phyloP scores from a whole-genome alignment of 495 filamentous ascomycete species.

The Cryomyces minteri region DNA sequence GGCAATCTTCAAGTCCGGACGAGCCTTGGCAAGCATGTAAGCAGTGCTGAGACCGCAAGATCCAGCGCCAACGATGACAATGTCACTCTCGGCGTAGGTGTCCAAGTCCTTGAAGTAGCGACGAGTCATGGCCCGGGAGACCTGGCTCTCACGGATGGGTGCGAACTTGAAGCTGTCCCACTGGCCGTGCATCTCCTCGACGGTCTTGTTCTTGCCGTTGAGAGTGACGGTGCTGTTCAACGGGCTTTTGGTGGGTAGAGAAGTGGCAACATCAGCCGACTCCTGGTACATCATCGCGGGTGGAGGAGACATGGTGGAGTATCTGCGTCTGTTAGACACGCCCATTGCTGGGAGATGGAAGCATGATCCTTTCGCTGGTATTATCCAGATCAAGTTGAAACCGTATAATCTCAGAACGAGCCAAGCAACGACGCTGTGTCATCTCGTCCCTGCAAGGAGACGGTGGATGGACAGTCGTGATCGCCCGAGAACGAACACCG shows the following conservation, averaged over 20 bases:
- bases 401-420: conserved; percentile 90
- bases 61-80: conserved; percentile 79
- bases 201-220: conserved; percentile 28
- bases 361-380: conserved; percentile 97
- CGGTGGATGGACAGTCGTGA: conserved; percentile 16
- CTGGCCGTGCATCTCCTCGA: conserved; percentile 43
- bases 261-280: conserved; percentile 16
- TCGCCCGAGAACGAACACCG: conserved; percentile 38
- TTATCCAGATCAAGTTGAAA: conserved; percentile 97
- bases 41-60: conserved; percentile 72
- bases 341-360: conserved; percentile 12
- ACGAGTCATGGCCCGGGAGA: conserved; percentile 79
- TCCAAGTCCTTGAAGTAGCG: conserved; percentile 84
- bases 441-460: conserved; percentile 7
- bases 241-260: conserved; percentile 24
- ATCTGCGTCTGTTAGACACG: conserved; percentile 6
- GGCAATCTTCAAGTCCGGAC: conserved; percentile 79
- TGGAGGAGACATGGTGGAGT: conserved; percentile 54
- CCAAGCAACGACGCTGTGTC: conserved; percentile 11
- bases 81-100: conserved; percentile 75
- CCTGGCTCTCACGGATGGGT: conserved; percentile 75
- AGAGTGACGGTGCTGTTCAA: conserved; percentile 19
- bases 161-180: conserved; percentile 69
- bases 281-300: conserved; percentile 32
- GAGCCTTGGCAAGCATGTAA: conserved; percentile 65